phyloP scores from a whole-genome alignment of 306 rosid species.

The Carpinus fangiana region DNA sequence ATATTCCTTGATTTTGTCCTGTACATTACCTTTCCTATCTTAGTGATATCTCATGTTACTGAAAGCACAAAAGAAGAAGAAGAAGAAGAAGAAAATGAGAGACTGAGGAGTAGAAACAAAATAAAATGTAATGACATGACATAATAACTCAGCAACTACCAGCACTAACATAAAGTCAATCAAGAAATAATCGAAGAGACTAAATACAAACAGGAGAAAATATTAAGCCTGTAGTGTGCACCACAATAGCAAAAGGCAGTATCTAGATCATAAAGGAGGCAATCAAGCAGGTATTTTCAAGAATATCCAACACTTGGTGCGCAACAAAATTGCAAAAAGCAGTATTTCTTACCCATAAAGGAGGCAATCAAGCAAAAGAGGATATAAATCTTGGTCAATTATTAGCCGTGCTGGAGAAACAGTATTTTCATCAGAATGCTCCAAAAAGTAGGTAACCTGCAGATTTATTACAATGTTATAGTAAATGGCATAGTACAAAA shows the following conservation, averaged over 20 bases:
- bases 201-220: background rate
- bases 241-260: background rate
- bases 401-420: conserved; percentile 49
- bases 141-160: background rate
- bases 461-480: conserved; percentile 22
- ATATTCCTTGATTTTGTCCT: background rate
- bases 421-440: conserved; percentile 41
- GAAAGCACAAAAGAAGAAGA: background rate
- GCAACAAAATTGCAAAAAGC: background rate
- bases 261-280: background rate
- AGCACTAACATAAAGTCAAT: background rate
- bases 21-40: background rate
- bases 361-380: conserved; percentile 84
- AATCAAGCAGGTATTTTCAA: background rate
- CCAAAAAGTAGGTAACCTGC: conserved; percentile 74
- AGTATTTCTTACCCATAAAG: conserved; percentile 63
- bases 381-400: conserved; percentile 56
- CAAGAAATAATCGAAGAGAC: background rate
- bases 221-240: background rate
- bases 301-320: background rate
- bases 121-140: background rate
- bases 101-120: background rate
- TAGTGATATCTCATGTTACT: background rate
- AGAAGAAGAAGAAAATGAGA: background rate
- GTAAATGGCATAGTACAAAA: conserved; percentile 11